phyloP scores from a whole-genome alignment of 2,329 filamentous ascomycete genomes.

The Aspergillus sp. region DNA sequence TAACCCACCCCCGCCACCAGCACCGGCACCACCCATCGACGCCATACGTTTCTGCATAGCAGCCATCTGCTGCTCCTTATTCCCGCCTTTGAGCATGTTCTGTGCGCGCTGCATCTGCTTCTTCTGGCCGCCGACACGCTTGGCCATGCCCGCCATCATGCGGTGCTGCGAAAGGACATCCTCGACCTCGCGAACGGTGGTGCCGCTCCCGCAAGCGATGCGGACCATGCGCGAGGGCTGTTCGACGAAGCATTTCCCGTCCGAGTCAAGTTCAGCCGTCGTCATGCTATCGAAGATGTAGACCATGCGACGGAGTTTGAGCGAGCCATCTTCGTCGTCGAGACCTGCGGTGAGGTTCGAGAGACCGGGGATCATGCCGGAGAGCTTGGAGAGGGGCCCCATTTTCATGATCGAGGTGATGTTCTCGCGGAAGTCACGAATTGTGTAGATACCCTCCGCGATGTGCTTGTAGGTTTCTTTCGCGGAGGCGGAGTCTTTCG shows the following conservation, averaged over 20 bases:
- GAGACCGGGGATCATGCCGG: conserved; percentile 95
- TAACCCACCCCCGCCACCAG: conserved; percentile 35
- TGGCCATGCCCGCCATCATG: conserved; percentile 99
- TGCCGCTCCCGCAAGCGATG: conserved; percentile 82
- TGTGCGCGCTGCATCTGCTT: conserved; percentile 95
- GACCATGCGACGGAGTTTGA: conserved; percentile 95
- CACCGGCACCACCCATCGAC: conserved; percentile 73
- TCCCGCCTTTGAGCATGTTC: conserved; percentile 79
- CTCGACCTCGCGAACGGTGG: conserved; percentile 85
- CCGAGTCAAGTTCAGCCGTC: conserved; percentile 84
- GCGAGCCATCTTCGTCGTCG: conserved; percentile 91
- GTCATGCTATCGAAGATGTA: conserved; percentile 99
- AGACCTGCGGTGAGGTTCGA: conserved; percentile 89
- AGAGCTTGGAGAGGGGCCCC: conserved; percentile 95
- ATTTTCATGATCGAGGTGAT: conserved; percentile 99
- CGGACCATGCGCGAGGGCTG: conserved; percentile 89
- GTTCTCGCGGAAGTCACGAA: conserved; percentile 90
- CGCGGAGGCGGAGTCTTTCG: conserved; percentile 66
- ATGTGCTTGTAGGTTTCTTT: conserved; percentile 99
- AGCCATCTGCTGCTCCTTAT: conserved; percentile 86
- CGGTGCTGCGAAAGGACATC: conserved; percentile 94
- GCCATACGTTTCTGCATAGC: conserved; percentile 95
- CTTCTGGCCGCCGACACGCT: conserved; percentile 97
- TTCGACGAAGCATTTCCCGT: conserved; percentile 88
- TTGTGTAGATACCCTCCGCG: conserved; percentile 88